Base-by-base conservation (phyloP, 441 rosid genomes). In the Brassica balearica region DNA sequence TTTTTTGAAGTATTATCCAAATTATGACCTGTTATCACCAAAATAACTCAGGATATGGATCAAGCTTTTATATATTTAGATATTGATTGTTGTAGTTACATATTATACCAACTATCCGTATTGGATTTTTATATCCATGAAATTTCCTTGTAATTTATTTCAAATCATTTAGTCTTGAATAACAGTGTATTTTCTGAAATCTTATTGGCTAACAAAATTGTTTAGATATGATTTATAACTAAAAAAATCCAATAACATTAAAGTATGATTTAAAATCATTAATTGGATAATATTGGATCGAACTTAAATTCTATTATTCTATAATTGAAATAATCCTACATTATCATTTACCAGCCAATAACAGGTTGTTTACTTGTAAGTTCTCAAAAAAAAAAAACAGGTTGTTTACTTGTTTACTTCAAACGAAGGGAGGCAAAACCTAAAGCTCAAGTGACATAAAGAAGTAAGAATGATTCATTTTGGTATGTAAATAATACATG, bases 371-470 rank as follows among this genome's bases (percentile, higher is more conserved):
- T 17, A 64, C 27, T 17, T 4, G 3, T 4, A 19, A 19, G 19
- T 19, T 19, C 19, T 19, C 19, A 19, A 19, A 19, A 19, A 19
- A 19, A 19, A 19, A 19, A 19, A 19, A 43, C 14, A 43, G 51
- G 51, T 19, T 10, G n/a, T 5, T 65, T 17, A 64, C 27, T 17
- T 4, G 3, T 4, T 64, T 15, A 65, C 17, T 14, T 6, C 0
- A 22, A 67, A 38, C 22, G 34, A 43, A 67, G n/a, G 59, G 59
- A 65, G 14, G 69, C 46, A 29, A 14, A 63, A n/a, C 46, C 2
- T 36, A 36, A 65, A 65, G 4, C 5, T 17, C 19, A 3, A 6
- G 5, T 67, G 70, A 43, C 17, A 67, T 43, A 41, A 20, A 66
- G 0, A 20, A 66, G 10, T 55, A 11, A 20, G 55, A 66, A 66